Evolutionary conservation across 1,284 basidiomycete species (phyloP).

Genomic region (Limonomyces culmigenus): DNA sequence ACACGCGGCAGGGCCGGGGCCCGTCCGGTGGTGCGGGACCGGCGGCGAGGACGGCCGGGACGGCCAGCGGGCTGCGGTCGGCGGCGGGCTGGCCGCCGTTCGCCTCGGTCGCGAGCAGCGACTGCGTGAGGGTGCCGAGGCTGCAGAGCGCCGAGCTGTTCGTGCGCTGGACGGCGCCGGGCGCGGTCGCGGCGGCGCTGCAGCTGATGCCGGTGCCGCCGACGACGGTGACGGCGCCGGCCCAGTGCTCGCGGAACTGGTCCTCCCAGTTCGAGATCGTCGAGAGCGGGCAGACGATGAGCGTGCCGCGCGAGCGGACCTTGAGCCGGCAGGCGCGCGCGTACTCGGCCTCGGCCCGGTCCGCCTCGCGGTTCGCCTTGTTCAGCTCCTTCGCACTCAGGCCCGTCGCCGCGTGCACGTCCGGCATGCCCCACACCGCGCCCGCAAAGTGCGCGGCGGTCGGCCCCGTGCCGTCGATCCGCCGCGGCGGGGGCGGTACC

Average conservation of each 20-base stretch:
- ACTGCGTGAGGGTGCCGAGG: neutral
- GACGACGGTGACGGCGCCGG: conserved; percentile 62
- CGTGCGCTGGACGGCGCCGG: conserved; percentile 8
- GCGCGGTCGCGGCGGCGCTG: conserved; percentile 9
- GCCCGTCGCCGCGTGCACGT: conserved; percentile 11
- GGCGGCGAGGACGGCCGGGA: neutral
- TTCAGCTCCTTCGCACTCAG: conserved; percentile 38
- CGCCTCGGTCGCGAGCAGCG: conserved; percentile 10
- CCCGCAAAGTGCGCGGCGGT: conserved; percentile 57
- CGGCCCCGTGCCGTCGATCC: conserved; percentile 20
- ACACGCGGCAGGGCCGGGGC: conserved; percentile 51
- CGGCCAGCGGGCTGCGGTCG: conserved; percentile 1
- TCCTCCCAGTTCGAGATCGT: conserved; percentile 99
- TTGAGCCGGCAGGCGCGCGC: conserved; percentile 59
- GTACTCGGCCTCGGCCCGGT: conserved; percentile 53
- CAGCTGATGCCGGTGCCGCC: conserved; percentile 45
- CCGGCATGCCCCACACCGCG: conserved; percentile 73
- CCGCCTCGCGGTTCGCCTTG: conserved; percentile 43
- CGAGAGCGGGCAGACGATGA: conserved; percentile 94
- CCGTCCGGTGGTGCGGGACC: conserved; percentile 1
- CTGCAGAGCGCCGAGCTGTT: conserved; percentile 4
- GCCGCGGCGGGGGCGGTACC: conserved; percentile 22
- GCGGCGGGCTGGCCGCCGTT: conserved; percentile 19
- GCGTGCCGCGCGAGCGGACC: conserved; percentile 70
- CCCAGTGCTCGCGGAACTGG: conserved; percentile 93